Conservation (phyloP, 441 rosid species). For the Macaranga tanarius region DNA sequence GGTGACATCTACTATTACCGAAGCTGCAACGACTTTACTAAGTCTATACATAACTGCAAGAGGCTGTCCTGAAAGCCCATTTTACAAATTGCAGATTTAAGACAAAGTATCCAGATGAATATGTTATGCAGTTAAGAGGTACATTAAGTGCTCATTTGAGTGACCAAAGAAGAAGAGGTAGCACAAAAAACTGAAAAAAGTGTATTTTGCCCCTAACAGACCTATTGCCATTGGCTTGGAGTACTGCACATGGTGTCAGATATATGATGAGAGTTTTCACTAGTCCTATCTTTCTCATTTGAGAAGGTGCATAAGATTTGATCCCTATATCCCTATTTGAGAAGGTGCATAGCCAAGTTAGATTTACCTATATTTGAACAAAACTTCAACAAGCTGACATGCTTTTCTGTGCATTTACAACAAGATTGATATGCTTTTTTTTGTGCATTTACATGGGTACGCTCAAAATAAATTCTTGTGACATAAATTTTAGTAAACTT, state of each 20-base stretch:
- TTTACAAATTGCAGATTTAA: slow-evolving; percentile 14
- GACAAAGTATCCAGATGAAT: slow-evolving; percentile 13
- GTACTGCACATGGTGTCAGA: no score
- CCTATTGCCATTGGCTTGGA: no score
- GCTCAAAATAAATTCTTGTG: no score
- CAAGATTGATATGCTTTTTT: no score
- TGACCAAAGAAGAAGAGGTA: not conserved
- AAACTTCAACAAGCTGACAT: not conserved
- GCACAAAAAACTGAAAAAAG: no score
- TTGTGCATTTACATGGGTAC: no score
- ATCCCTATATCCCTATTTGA: not conserved
- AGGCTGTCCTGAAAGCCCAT: slow-evolving; percentile 14
- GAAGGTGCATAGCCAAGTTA: not conserved
- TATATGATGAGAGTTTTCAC: no score
- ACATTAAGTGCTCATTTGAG: slow-evolving; percentile 16
- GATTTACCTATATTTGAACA: not conserved
- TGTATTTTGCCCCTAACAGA: no score
- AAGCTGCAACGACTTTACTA: slow-evolving; percentile 24
- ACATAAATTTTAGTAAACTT: no score
- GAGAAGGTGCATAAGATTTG: no score
- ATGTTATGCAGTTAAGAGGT: slow-evolving; percentile 1
- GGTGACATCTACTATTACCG: slow-evolving; percentile 17
- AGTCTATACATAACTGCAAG: slow-evolving; percentile 8
- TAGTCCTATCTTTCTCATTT: no score
- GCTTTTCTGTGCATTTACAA: no score